A percentile compares a stretch with the other conserved stretches of the same genome.
Conservation (phyloP, 371 early-diverging fungal genomes). For the Mortierella sp. region DNA sequence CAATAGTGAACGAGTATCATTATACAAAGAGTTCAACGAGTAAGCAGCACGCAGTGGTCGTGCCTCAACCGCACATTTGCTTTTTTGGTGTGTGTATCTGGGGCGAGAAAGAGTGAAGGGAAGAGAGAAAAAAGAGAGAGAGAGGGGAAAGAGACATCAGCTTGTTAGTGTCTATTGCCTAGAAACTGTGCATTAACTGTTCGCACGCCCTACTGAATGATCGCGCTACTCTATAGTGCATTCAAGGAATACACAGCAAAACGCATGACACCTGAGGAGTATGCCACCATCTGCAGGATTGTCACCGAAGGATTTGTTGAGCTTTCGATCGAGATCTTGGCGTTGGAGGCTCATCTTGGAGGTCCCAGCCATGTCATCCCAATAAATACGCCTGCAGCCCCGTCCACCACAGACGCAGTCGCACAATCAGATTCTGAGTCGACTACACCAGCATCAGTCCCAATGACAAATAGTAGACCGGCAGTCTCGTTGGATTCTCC, state of each 20-base stretch:
- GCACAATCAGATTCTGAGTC: constrained; percentile 1
- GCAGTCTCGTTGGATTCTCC: constrained; percentile 30
- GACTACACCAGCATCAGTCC: neutral
- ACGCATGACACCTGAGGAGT: constrained; percentile 45
- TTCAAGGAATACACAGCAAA: constrained; percentile 49
- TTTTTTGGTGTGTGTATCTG: too few relatives aligned
- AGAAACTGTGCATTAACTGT: too few relatives aligned
- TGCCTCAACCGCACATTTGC: too few relatives aligned
- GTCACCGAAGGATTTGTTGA: constrained; percentile 51
- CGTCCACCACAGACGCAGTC: neutral
- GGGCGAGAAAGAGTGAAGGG: too few relatives aligned
- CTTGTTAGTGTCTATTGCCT: too few relatives aligned
- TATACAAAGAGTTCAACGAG: constrained; percentile 55
- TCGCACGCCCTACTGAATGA: too few relatives aligned
- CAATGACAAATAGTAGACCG: neutral
- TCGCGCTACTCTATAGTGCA: constrained; percentile 40
- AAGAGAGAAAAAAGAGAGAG: too few relatives aligned
- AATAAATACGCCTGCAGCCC: neutral
- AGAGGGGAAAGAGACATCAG: too few relatives aligned
- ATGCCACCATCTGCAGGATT: constrained; percentile 46
- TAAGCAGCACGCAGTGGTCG: constrained; percentile 1
- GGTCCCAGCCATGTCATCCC: constrained; percentile 16
- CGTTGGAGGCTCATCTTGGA: constrained; percentile 43
- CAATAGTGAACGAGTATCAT: constrained; percentile 40
- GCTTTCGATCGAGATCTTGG: constrained; percentile 46